Evolutionary conservation across 2,329 filamentous ascomycete genomes (phyloP).

Genomic region (Neofusicoccum sp.): DNA sequence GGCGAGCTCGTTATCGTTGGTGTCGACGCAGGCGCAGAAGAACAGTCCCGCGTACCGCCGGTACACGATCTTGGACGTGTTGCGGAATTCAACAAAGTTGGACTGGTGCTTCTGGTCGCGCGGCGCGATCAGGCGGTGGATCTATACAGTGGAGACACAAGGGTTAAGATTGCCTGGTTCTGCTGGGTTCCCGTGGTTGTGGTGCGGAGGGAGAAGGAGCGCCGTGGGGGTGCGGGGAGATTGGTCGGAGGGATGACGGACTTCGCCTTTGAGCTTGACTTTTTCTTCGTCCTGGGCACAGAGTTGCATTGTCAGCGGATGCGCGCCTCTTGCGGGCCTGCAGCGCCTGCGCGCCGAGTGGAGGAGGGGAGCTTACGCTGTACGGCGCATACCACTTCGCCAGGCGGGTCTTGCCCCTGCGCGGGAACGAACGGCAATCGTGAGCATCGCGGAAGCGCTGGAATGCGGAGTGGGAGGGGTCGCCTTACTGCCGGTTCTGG

Average conservation of each 20-base stretch:
- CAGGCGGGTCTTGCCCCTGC: constrained; percentile 92
- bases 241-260: constrained; percentile 39
- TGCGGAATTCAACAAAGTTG: constrained; percentile 95
- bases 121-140: constrained; percentile 94
- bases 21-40: constrained; percentile 99
- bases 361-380: constrained; percentile 54
- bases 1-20: constrained; percentile 96
- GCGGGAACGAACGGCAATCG: background rate
- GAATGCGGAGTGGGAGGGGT: background rate
- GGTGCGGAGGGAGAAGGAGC: constrained; percentile 9
- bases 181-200: background rate
- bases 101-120: constrained; percentile 99
- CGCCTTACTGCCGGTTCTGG: constrained; percentile 76
- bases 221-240: constrained; percentile 10
- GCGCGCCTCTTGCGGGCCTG: background rate
- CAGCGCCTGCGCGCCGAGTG: no score
- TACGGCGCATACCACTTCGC: constrained; percentile 99
- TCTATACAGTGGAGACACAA: constrained; percentile 48
- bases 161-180: background rate
- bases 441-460: background rate
- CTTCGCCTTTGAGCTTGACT: constrained; percentile 97
- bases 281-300: constrained; percentile 80
- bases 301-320: background rate
- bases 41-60: constrained; percentile 95
- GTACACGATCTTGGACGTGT: constrained; percentile 91